Conservation (phyloP, 2,329 filamentous ascomycete species). For the Xylariaceae sp. region DNA sequence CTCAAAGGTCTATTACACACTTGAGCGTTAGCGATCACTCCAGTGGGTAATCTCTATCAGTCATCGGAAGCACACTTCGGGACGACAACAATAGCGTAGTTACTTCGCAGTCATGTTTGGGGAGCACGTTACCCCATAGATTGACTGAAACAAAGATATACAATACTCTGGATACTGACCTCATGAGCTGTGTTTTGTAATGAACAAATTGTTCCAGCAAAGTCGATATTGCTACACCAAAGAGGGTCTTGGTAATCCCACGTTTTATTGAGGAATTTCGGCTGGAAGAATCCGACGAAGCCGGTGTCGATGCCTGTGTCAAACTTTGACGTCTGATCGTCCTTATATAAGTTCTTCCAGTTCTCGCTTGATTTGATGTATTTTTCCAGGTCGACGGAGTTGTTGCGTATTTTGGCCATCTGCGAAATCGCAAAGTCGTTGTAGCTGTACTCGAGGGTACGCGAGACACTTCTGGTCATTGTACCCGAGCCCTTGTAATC, state of each 20-base stretch:
- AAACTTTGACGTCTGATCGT: constrained; percentile 57
- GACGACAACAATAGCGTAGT: neutral
- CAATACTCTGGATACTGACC: neutral
- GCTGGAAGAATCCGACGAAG: constrained; percentile 72
- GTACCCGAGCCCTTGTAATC: constrained; percentile 69
- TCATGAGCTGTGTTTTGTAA: constrained; percentile 64
- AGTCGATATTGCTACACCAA: constrained; percentile 59
- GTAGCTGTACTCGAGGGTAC: constrained; percentile 78
- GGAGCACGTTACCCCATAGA: neutral
- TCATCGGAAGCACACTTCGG: neutral
- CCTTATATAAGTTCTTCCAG: constrained; percentile 69
- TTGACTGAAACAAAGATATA: neutral
- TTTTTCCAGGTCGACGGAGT: constrained; percentile 57
- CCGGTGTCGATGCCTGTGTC: constrained; percentile 62
- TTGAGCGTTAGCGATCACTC: neutral
- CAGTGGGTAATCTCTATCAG: neutral
- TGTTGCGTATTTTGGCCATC: constrained; percentile 61
- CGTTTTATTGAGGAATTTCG: constrained; percentile 66
- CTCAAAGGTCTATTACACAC: constrained; percentile 60
- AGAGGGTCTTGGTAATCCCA: constrained; percentile 72
- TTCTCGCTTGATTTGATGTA: constrained; percentile 63
- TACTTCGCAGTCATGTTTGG: neutral
- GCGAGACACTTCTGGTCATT: constrained; percentile 69
- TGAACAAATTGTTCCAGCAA: constrained; percentile 58
- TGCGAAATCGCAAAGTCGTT: constrained; percentile 72